A percentile compares a stretch with the other conserved stretches of the same genome.
Evolutionary conservation across 1,284 basidiomycete species (phyloP).

Genomic region (Naganishia sp.): DNA sequence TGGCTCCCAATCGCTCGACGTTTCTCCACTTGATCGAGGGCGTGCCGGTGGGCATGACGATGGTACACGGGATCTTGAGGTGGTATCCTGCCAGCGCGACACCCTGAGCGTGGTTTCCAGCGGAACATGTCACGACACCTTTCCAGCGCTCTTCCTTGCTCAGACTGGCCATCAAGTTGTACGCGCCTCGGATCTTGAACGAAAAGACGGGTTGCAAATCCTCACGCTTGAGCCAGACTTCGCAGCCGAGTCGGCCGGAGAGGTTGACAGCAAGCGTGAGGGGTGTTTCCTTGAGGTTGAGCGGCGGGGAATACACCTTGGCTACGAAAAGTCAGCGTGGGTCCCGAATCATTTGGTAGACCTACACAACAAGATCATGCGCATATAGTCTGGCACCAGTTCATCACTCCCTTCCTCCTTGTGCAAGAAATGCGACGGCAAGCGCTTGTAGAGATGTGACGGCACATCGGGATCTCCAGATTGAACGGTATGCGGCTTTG

Average conservation of each 20-base stretch:
- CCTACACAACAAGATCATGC: slow-evolving; percentile 77
- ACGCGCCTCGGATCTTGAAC: slow-evolving; percentile 98
- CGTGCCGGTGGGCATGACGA: slow-evolving; percentile 96
- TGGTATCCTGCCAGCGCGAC: slow-evolving; percentile 89
- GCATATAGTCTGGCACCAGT: slow-evolving; percentile 82
- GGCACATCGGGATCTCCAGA: slow-evolving; percentile 46
- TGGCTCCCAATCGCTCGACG: slow-evolving; percentile 88
- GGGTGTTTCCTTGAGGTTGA: slow-evolving; percentile 85
- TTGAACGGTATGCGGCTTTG: slow-evolving; percentile 41
- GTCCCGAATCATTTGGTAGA: slow-evolving; percentile 2
- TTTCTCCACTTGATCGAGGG: slow-evolving; percentile 96
- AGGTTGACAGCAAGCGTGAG: slow-evolving; percentile 83
- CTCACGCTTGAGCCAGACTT: slow-evolving; percentile 95
- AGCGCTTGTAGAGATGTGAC: slow-evolving; percentile 49
- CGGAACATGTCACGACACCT: slow-evolving; percentile 96
- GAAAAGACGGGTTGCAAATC: slow-evolving; percentile 98
- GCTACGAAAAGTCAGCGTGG: slow-evolving; percentile 48
- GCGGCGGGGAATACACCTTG: slow-evolving; percentile 77
- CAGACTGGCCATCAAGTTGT: slow-evolving; percentile 96
- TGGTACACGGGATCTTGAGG: slow-evolving; percentile 89
- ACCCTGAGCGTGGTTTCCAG: slow-evolving; percentile 98
- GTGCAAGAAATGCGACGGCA: slow-evolving; percentile 49
- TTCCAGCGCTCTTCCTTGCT: slow-evolving; percentile 89
- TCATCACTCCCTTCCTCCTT: slow-evolving; percentile 36
- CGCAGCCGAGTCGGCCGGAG: slow-evolving; percentile 81